Percentiles rank a stretch among this genome's conserved stretches.
Evolutionary conservation across 2,329 filamentous ascomycete species (phyloP).

Genomic region (Cladophialophora bantiana): DNA sequence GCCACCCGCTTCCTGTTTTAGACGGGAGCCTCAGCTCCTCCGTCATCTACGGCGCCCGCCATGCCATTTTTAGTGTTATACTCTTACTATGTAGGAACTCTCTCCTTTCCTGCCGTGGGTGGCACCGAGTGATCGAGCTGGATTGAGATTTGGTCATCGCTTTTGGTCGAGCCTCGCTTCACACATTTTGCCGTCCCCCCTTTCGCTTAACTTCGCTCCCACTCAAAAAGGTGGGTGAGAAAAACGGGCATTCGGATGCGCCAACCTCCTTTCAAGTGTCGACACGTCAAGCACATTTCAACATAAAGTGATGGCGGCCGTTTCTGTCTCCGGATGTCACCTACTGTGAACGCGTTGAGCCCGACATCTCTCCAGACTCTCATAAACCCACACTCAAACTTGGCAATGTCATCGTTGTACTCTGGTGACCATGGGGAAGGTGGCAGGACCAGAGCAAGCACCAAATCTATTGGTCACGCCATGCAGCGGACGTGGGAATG

Average conservation of each 20-base stretch:
- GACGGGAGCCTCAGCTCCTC: conserved; percentile 21
- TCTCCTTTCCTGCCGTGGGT: conserved; percentile 19
- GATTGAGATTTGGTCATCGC: conserved; percentile 24
- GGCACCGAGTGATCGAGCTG: conserved; percentile 19
- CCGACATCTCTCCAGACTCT: neutral
- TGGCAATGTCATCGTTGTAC: conserved; percentile 21
- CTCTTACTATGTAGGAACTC: conserved; percentile 1
- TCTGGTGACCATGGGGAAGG: conserved; percentile 13
- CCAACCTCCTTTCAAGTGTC: conserved; percentile 8
- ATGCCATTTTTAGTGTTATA: conserved; percentile 22
- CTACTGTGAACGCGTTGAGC: neutral
- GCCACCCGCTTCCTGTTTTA: conserved; percentile 31
- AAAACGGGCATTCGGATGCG: conserved; percentile 18
- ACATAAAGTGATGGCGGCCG: conserved; percentile 9
- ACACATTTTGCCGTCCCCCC: neutral
- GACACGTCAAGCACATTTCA: conserved; percentile 12
- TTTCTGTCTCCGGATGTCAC: conserved; percentile 1
- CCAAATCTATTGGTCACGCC: conserved; percentile 11
- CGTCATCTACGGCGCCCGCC: conserved; percentile 18
- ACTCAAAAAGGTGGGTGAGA: conserved; percentile 14
- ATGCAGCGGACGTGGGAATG: conserved; percentile 14
- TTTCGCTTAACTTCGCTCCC: conserved; percentile 17
- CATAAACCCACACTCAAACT: neutral
- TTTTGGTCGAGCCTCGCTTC: conserved; percentile 21
- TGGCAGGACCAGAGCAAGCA: conserved; percentile 6